phyloP scores from a whole-genome alignment of 73 alveolate species.

The Paramecium primaurelia region DNA sequence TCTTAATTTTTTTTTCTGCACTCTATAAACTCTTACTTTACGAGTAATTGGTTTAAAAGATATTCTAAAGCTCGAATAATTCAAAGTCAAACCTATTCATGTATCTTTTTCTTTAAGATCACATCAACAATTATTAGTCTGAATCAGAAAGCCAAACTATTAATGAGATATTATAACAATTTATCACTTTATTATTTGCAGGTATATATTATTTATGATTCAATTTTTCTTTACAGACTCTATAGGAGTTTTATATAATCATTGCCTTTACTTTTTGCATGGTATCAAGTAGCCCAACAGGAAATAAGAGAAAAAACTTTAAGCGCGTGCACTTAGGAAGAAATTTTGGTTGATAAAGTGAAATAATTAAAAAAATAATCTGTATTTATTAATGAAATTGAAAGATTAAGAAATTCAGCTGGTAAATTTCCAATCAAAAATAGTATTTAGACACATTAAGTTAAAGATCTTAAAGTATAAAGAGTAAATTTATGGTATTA shows the following conservation, averaged over 20 bases:
- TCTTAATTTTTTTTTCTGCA: too few species aligned
- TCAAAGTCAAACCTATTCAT: background rate
- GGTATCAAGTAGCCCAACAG: background rate
- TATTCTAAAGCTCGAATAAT: background rate
- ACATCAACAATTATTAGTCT: background rate
- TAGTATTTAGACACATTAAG: background rate
- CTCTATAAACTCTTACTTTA: too few species aligned
- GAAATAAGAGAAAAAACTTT: background rate
- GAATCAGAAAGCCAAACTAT: background rate
- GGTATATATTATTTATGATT: background rate
- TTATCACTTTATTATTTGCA: slow-evolving; percentile 2
- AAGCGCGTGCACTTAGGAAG: background rate
- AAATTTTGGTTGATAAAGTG: background rate
- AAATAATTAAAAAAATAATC: background rate
- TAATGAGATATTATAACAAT: background rate
- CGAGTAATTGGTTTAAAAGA: too few species aligned
- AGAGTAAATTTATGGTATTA: background rate
- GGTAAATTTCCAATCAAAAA: background rate
- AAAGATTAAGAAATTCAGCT: background rate
- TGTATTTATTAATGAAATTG: background rate
- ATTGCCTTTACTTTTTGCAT: background rate
- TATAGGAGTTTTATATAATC: background rate
- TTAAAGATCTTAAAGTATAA: background rate
- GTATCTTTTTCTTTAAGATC: background rate
- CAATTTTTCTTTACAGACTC: background rate